A percentile compares a stretch with the other conserved stretches of the same genome.
These are phyloP conservation scores for Panaeolus cyanescens DNA, from an alignment of 768 basidiomycete genomes.

Conservation along the genomic window DNA sequence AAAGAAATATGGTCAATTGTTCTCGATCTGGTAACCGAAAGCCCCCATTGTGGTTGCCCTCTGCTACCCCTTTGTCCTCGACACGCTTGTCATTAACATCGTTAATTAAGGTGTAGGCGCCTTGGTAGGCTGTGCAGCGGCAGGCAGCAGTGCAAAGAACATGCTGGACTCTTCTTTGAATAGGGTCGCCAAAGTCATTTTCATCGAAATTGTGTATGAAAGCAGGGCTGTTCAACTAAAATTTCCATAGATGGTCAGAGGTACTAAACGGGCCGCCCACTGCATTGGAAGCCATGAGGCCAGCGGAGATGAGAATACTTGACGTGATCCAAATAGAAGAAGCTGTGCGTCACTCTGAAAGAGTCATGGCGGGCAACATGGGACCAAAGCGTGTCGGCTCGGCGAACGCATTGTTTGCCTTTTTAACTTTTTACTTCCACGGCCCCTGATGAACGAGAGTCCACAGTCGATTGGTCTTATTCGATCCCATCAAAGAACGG, in stretches of 20 bases:
- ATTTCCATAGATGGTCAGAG: not conserved
- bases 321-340: not conserved
- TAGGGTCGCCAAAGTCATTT: not conserved
- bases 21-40: not conserved
- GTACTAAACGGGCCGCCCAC: not conserved
- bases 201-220: not conserved
- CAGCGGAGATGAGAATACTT: not conserved
- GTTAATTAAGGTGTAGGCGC: not conserved
- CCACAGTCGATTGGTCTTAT: too few species aligned
- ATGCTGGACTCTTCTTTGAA: not conserved
- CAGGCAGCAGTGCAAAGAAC: not conserved
- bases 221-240: not conserved
- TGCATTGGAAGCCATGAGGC: not conserved
- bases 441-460: too few species aligned
- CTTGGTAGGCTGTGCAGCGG: not conserved
- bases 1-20: not conserved
- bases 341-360: not conserved
- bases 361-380: not conserved
- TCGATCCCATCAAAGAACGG: too few species aligned
- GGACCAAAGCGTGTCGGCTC: not conserved
- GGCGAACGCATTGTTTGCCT: constrained; percentile 1
- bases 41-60: not conserved
- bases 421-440: constrained; percentile 1
- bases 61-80: not conserved
- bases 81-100: not conserved